Evolutionary conservation across 2,329 filamentous ascomycete genomes (phyloP).

Genomic region (Scedosporium dehoogii): DNA sequence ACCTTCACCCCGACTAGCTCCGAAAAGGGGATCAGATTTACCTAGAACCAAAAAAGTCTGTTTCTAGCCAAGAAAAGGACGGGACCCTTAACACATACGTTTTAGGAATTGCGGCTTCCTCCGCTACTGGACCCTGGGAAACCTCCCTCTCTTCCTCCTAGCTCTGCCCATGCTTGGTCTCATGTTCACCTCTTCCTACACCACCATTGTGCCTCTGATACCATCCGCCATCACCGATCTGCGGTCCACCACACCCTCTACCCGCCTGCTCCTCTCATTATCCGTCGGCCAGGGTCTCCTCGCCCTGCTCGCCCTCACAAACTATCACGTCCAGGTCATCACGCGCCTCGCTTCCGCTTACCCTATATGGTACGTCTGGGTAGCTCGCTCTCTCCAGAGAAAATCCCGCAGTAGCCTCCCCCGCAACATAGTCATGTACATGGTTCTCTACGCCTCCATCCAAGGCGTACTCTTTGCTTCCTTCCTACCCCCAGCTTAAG

Average conservation of each 20-base stretch:
- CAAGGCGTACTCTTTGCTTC: conserved; percentile 79
- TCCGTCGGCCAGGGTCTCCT: conserved; percentile 66
- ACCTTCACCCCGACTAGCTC: not conserved
- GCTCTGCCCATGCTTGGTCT: conserved; percentile 68
- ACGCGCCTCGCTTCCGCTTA: conserved; percentile 82
- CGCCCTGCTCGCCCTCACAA: conserved; percentile 61
- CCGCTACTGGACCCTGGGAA: conserved; percentile 79
- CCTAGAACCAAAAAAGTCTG: not conserved
- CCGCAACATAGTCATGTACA: conserved; percentile 46
- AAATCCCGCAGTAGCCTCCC: conserved; percentile 12
- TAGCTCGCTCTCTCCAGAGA: conserved; percentile 40
- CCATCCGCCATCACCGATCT: not conserved
- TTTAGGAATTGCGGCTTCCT: conserved; percentile 78
- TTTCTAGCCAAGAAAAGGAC: not conserved
- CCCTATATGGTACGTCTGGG: conserved; percentile 79
- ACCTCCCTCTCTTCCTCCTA: conserved; percentile 79
- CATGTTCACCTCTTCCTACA: conserved; percentile 49
- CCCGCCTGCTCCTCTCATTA: conserved; percentile 39
- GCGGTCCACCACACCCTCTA: conserved; percentile 1
- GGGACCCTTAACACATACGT: conserved; percentile 12
- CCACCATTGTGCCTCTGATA: conserved; percentile 21
- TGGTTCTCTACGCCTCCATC: conserved; percentile 72
- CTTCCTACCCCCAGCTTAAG: conserved; percentile 79
- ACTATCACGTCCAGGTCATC: conserved; percentile 90
- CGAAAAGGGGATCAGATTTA: not conserved